Percentiles rank a stretch among this genome's conserved stretches.
Evolutionary conservation across 306 rosid species (phyloP).

Genomic region (Cucumis cinereus): DNA sequence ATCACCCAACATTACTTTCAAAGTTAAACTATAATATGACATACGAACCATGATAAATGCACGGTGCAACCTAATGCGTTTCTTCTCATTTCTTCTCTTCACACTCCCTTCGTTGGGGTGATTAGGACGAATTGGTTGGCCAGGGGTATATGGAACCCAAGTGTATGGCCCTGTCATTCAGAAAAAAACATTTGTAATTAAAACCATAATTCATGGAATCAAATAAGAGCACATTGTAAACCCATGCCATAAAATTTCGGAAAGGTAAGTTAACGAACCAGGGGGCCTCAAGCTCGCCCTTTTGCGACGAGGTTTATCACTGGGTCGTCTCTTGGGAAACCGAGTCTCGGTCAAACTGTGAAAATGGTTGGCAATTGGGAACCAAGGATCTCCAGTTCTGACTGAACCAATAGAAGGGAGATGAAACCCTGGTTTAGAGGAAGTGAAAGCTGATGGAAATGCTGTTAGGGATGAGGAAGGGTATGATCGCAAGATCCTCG

Average conservation of each 20-base stretch:
- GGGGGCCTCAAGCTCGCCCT: slow-evolving; percentile 62
- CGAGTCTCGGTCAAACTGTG: slow-evolving; percentile 80
- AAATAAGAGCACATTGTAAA: neutral
- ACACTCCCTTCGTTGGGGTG: slow-evolving; percentile 84
- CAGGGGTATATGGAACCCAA: slow-evolving; percentile 61
- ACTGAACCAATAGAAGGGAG: neutral
- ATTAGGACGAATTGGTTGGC: slow-evolving; percentile 55
- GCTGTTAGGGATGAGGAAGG: slow-evolving; percentile 5
- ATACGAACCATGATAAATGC: slow-evolving; percentile 69
- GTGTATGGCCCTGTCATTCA: slow-evolving; percentile 61
- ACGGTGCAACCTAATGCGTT: slow-evolving; percentile 62
- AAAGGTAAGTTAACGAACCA: slow-evolving; percentile 22
- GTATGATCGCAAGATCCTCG: slow-evolving; percentile 22
- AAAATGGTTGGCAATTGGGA: slow-evolving; percentile 30
- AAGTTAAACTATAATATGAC: neutral
- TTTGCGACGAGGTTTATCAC: slow-evolving; percentile 54
- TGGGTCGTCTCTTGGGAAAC: slow-evolving; percentile 68
- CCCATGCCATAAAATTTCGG: neutral
- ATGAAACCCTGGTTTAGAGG: neutral
- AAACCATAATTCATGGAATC: neutral
- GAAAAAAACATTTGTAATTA: slow-evolving; percentile 32
- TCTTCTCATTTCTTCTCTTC: slow-evolving; percentile 83
- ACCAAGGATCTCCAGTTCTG: slow-evolving; percentile 27
- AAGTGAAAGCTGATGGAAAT: slow-evolving; percentile 2
- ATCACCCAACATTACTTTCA: neutral